Percentiles rank a stretch among this genome's conserved stretches.
Conservation (phyloP, 1,284 basidiomycete species). For the Ustilago lituana region DNA sequence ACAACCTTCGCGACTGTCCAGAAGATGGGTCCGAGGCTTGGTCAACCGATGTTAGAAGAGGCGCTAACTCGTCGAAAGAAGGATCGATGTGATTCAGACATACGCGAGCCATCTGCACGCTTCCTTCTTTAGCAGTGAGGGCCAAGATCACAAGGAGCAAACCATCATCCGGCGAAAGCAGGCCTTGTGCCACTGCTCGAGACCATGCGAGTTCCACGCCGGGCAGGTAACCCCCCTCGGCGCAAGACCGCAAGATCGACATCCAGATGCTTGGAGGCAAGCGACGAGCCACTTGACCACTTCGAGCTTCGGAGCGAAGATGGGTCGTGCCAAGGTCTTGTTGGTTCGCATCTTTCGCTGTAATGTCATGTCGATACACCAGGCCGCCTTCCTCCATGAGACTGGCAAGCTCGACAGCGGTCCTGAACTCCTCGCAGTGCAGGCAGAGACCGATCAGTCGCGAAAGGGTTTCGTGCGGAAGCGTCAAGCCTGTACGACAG, state of each 20-base stretch:
- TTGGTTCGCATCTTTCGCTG: no score
- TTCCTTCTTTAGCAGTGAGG: conserved; percentile 45
- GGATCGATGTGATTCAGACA: conserved; percentile 29
- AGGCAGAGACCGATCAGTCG: conserved; percentile 27
- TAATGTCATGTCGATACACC: conserved; percentile 3
- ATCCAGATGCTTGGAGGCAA: conserved; percentile 53
- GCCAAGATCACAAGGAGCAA: conserved; percentile 37
- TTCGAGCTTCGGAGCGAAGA: conserved; percentile 5
- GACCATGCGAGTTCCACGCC: conserved; percentile 57
- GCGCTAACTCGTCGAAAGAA: background rate
- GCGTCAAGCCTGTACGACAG: conserved; percentile 10
- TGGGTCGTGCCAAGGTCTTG: no score
- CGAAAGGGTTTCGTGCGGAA: conserved; percentile 25
- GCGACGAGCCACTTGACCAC: conserved; percentile 20
- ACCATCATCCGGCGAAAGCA: conserved; percentile 50
- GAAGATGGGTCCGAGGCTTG: background rate
- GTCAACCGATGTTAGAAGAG: background rate
- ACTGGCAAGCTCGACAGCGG: conserved; percentile 48
- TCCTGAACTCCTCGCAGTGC: conserved; percentile 38
- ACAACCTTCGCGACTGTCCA: background rate
- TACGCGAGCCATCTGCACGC: conserved; percentile 25
- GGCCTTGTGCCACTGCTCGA: conserved; percentile 22
- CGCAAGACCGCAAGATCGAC: conserved; percentile 48
- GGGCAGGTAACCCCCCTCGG: conserved; percentile 45
- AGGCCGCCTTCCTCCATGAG: conserved; percentile 35